Percentiles rank a stretch among this genome's conserved stretches.
phyloP scores from a whole-genome alignment of 2,329 filamentous ascomycete genomes.

The Setomelanomma holmii region DNA sequence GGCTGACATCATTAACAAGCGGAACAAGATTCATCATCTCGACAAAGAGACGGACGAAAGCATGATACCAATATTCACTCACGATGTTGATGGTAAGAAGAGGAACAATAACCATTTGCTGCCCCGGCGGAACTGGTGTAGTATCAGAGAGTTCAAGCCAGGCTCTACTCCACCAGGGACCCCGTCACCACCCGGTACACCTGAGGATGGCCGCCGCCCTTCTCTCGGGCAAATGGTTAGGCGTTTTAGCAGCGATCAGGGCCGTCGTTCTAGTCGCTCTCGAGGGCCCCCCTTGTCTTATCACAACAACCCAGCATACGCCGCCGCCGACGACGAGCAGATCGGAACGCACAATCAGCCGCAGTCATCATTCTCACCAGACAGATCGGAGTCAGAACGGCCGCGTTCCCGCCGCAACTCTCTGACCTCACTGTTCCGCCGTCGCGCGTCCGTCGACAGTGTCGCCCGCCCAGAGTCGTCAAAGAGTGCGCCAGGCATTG shows the following conservation, averaged over 20 bases:
- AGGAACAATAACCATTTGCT: constrained; percentile 91
- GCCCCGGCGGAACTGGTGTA: constrained; percentile 94
- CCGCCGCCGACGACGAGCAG: constrained; percentile 39
- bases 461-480: constrained; percentile 32
- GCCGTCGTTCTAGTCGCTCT: constrained; percentile 32
- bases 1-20: constrained; percentile 90
- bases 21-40: constrained; percentile 77
- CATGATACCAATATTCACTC: constrained; percentile 92
- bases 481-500: constrained; percentile 29
- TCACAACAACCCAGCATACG: constrained; percentile 46
- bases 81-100: constrained; percentile 86
- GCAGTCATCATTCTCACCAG: constrained; percentile 47
- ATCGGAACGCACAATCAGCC: constrained; percentile 28
- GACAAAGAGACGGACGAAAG: constrained; percentile 83
- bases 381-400: constrained; percentile 35
- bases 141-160: constrained; percentile 83
- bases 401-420: constrained; percentile 45
- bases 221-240: constrained; percentile 52
- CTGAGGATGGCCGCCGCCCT: constrained; percentile 27
- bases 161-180: constrained; percentile 76
- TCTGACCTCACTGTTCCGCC: constrained; percentile 42
- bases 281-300: constrained; percentile 47
- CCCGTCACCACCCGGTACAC: constrained; percentile 47
- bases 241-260: constrained; percentile 44
- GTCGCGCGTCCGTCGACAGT: constrained; percentile 40